Evolutionary conservation across 352 stramenopile species (phyloP), one percentile per base, ranked within the genome.

Genomic region (Pelagophyceae sp.): DNA sequence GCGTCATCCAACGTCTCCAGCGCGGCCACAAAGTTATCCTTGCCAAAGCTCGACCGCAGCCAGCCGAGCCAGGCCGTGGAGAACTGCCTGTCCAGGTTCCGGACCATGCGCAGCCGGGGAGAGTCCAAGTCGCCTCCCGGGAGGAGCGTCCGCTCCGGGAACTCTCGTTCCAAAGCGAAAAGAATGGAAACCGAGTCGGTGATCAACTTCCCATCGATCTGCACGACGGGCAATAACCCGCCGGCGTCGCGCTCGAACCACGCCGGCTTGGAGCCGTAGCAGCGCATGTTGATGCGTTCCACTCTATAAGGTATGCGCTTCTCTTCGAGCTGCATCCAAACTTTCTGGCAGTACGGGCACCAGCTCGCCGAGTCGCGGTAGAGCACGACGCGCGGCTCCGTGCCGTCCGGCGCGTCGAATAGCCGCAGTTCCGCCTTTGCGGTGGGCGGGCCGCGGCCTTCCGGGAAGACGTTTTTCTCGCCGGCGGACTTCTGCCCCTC

Each of bases 301-400:
- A 94, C 81, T 15, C 80, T 51, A 75, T 93, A 93, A 25, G 88
- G 88, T 60, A 94, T 90, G 35, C 84, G 79, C 79, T 92, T 92
- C 72, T 91, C 82, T 79, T 94, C 90, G 25, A 94, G 82, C 32
- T 81, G 83, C 50, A 92, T 83, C 90, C 88, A 93, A 23, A 92
- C 85, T 79, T 93, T 93, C 77, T 93, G 85, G 78, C 88, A 93
- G 81, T 93, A 94, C 3, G 87, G 87, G 72, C 89, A 93, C 89
- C 88, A 93, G 31, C 82, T 86, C 23, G 88, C 87, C 6, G 81
- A 81, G 79, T 94, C 89, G 31, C 89, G 77, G 79, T 90, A 94
- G 60, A 94, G 85, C 0, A 84, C 91, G 5, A 94, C 88, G 32
- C 85, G 81, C 33, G 80, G 80, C 45, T 87, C 75, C 76, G 89